Evolutionary conservation across 2,329 filamentous ascomycete species (phyloP), one percentile per base, ranked within the genome.

Genomic region (Xylariaceae sp.): DNA sequence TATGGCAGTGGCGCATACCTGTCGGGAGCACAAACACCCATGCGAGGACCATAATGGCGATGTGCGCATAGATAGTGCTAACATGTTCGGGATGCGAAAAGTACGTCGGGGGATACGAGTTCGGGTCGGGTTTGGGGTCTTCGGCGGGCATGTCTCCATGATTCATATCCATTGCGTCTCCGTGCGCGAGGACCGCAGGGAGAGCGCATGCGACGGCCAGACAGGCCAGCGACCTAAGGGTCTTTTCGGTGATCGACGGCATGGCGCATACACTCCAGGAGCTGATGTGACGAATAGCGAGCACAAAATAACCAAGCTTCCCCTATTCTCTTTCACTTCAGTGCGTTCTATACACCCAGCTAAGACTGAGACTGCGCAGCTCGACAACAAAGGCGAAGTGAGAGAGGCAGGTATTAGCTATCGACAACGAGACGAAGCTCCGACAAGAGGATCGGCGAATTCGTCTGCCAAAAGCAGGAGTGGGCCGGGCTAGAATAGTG

Each of bases 21-120:
- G 88, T 73, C 55, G 89, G 89, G 59, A 92, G 77, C 58, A 89
- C 70, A 44, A 91, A 78, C 37, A 87, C 77, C 89, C 89, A 92
- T 17, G 81, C 82, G 13, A 88, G 60, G 11, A 85, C 76, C 85
- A 90, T 90, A 10, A 90, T 75, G 2, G 75, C 76, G 62, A 90
- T 86, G 70, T 92, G 89, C 64, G 82, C 82, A 65, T 74, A 67
- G 58, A 78, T 73, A 35, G 73, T 64, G 6, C 64, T 68, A 37
- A 71, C 71, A 57, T 76, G 70, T 54, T 75, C 74, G n/a, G 70
- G 58, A 62, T 75, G 70, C 37, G 71, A 66, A 59, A 76, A 78
- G 65, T 78, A 78, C 4, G 69, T 76, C n/a, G 68, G 65, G 13
- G 69, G 66, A 13, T 72, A 71, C 1, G 68, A 71, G 34, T 67